phyloP scores from a whole-genome alignment of 148 eudicot genomes.

The Persicaria tinctoria region DNA sequence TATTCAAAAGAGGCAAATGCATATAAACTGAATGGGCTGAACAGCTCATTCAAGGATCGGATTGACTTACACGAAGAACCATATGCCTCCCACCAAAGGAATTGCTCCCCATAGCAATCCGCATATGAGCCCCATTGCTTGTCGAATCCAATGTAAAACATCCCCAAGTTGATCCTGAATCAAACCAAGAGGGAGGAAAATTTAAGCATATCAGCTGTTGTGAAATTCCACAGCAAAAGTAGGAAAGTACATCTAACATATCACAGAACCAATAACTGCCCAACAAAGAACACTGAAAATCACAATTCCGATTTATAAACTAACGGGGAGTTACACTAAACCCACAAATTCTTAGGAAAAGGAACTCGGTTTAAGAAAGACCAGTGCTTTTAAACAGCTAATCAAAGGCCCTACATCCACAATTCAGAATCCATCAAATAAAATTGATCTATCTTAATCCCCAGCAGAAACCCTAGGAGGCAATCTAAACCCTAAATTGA shows the following conservation, averaged over 20 bases:
- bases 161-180: conserved; percentile 92
- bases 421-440: not conserved
- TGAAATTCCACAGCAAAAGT: not conserved
- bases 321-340: not conserved
- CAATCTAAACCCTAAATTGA: conserved; percentile 2
- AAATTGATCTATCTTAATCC: not conserved
- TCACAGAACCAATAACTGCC: not conserved
- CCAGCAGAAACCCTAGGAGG: not conserved
- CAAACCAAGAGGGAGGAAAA: not conserved
- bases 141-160: conserved; percentile 91
- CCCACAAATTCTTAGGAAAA: not conserved
- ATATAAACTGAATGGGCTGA: not conserved
- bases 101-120: conserved; percentile 89
- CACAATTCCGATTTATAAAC: not conserved
- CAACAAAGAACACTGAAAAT: not conserved
- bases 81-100: conserved; percentile 91
- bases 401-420: not conserved
- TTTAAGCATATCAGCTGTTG: not conserved
- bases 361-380: not conserved
- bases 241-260: not conserved
- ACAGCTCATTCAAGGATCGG: not conserved
- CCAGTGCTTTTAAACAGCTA: not conserved
- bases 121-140: conserved; percentile 66
- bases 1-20: not conserved
- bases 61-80: conserved; percentile 80